Conservation (phyloP, 2,329 filamentous ascomycete species). For the Ceratocystis diversiconidia region DNA sequence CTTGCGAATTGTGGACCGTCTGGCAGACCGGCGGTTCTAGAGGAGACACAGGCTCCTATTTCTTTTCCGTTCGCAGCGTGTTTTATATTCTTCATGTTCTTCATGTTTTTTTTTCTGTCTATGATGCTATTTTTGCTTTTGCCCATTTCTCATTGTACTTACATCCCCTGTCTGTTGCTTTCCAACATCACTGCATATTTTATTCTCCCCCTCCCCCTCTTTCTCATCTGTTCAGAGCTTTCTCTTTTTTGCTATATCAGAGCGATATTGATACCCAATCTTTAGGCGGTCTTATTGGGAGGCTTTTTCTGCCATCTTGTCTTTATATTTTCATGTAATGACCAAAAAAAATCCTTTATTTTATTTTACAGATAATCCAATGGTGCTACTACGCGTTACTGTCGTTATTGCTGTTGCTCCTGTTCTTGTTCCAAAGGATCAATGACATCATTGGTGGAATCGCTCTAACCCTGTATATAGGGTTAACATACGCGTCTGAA, state of each 20-base stretch:
- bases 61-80: not conserved
- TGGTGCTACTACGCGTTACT: too few relatives aligned
- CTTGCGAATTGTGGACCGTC: slow-evolving; percentile 50
- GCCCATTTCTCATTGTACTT: not conserved
- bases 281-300: not conserved
- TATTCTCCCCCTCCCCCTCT: not conserved
- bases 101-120: not conserved
- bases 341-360: not conserved
- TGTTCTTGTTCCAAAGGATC: too few relatives aligned
- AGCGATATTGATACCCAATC: not conserved
- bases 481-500: too few relatives aligned
- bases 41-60: not conserved
- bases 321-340: not conserved
- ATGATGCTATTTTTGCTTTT: not conserved
- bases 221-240: not conserved
- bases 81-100: not conserved
- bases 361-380: not conserved
- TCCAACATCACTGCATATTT: not conserved
- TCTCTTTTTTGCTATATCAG: not conserved
- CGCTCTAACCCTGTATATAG: too few relatives aligned
- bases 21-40: slow-evolving; percentile 31
- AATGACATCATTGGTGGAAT: too few relatives aligned
- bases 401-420: too few relatives aligned
- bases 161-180: not conserved
- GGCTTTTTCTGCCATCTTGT: not conserved